Percentiles rank a stretch among this genome's conserved stretches.
These are phyloP conservation scores for Talaromyces sp. DNA, from an alignment of 2,329 filamentous ascomycete genomes.

Conservation along the genomic window DNA sequence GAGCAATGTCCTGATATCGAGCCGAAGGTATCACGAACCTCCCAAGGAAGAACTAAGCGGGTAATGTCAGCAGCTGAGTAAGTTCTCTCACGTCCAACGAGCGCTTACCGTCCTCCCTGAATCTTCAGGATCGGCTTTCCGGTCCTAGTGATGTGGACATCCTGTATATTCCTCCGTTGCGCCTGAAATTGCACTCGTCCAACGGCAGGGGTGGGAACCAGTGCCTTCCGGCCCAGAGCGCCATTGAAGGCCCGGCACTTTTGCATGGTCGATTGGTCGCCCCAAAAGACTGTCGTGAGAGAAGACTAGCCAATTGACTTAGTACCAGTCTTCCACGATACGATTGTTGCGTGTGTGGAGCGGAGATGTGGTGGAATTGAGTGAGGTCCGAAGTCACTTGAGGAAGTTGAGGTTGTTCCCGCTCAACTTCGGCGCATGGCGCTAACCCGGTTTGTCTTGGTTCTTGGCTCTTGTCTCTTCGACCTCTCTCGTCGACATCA, in stretches of 20 bases:
- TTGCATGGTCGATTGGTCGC: slow-evolving; percentile 42
- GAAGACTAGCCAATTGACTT: slow-evolving; percentile 22
- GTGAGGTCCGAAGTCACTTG: slow-evolving; percentile 1
- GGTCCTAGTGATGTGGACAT: slow-evolving; percentile 89
- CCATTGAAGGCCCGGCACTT: slow-evolving; percentile 44
- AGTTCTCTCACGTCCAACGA: slow-evolving; percentile 19
- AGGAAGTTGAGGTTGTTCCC: slow-evolving; percentile 16
- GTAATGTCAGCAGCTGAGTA: slow-evolving; percentile 17
- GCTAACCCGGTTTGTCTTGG: slow-evolving; percentile 15
- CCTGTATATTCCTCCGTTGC: slow-evolving; percentile 59
- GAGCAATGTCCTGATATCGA: slow-evolving; percentile 23
- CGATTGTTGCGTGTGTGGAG: slow-evolving; percentile 15
- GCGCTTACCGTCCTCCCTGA: slow-evolving; percentile 78
- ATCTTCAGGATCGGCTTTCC: slow-evolving; percentile 90
- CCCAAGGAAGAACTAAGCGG: slow-evolving; percentile 70
- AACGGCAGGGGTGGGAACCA: slow-evolving; percentile 32
- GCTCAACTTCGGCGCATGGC: slow-evolving; percentile 12
- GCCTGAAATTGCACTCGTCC: slow-evolving; percentile 36
- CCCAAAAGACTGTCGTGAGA: slow-evolving; percentile 14
- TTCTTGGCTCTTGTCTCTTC: too few relatives aligned
- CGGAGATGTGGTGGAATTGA: slow-evolving; percentile 12
- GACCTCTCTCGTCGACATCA: not conserved
- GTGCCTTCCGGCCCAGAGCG: slow-evolving; percentile 38
- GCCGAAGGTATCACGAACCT: slow-evolving; percentile 55
- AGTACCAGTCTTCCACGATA: slow-evolving; percentile 16